Conservation (phyloP, 495 filamentous ascomycete genomes). For the Penicillium canescens region DNA sequence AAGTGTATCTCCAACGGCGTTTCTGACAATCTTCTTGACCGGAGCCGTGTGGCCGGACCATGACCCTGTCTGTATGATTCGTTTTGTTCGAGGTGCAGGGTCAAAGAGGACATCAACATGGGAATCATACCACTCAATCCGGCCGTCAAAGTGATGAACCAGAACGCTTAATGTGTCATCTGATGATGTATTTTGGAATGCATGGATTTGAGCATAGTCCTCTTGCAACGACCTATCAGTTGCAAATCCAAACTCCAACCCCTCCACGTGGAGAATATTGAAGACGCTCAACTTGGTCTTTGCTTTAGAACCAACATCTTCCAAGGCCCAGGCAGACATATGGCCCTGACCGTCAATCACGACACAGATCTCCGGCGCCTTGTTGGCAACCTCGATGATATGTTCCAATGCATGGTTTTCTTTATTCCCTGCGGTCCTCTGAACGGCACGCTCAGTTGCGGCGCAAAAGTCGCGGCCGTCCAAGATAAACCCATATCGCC, state of each 20-base stretch:
- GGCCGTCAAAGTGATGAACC: constrained; percentile 83
- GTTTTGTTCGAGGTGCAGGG: constrained; percentile 63
- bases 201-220: constrained; percentile 70
- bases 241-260: constrained; percentile 66
- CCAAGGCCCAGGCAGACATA: constrained; percentile 94
- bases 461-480: constrained; percentile 78
- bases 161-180: constrained; percentile 72
- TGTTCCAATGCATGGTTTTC: constrained; percentile 76
- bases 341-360: constrained; percentile 80
- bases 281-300: constrained; percentile 72
- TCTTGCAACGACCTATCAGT: constrained; percentile 40
- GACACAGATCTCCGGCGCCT: constrained; percentile 83
- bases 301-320: constrained; percentile 79
- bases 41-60: constrained; percentile 85
- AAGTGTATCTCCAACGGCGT: constrained; percentile 74
- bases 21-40: constrained; percentile 83
- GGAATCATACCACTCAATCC: constrained; percentile 76
- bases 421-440: constrained; percentile 57
- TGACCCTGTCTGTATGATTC: constrained; percentile 57
- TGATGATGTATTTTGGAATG: constrained; percentile 62
- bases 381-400: constrained; percentile 82
- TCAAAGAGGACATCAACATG: constrained; percentile 82
- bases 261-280: constrained; percentile 82
- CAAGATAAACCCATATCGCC: constrained; percentile 79
- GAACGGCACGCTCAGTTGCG: constrained; percentile 75